Conservation (phyloP, 1,139 yeast species). For the Yamadazyma siamensis region DNA sequence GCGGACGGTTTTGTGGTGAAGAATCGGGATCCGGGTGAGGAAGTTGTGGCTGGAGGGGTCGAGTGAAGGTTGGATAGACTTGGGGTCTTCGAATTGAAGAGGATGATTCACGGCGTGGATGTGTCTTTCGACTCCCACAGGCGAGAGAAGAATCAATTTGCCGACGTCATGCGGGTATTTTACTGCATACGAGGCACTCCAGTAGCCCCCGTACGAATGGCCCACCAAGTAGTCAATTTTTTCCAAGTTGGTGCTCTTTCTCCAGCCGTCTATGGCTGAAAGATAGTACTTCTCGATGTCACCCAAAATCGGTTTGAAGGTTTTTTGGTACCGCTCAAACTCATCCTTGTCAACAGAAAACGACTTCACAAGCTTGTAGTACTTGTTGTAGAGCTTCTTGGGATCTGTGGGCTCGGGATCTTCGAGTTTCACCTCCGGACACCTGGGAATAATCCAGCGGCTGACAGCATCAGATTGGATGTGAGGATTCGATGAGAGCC, state of each 20-base stretch:
- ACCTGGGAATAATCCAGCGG: constrained; percentile 20
- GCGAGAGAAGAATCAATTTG: constrained; percentile 72
- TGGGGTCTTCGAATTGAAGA: constrained; percentile 11
- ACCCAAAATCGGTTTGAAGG: constrained; percentile 41
- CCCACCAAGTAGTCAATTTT: constrained; percentile 42
- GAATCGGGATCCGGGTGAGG: constrained; percentile 44
- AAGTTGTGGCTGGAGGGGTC: constrained; percentile 38
- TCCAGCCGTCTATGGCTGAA: constrained; percentile 38
- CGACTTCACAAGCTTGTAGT: constrained; percentile 40
- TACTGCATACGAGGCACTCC: constrained; percentile 42
- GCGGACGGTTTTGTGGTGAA: constrained; percentile 26
- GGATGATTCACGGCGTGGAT: constrained; percentile 58
- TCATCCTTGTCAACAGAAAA: constrained; percentile 26
- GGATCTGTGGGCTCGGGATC: constrained; percentile 30
- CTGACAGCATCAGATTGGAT: constrained; percentile 17
- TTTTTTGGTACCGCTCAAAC: constrained; percentile 26
- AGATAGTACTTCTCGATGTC: constrained; percentile 38
- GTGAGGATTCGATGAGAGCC: constrained; percentile 67
- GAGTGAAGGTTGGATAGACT: constrained; percentile 27
- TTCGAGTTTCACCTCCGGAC: constrained; percentile 28
- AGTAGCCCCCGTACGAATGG: constrained; percentile 47
- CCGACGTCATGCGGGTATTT: constrained; percentile 55
- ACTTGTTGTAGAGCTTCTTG: constrained; percentile 34
- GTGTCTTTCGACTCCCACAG: constrained; percentile 84
- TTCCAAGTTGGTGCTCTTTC: constrained; percentile 25